Conservation (phyloP, 116 monocot genomes). For the Papilionanthe hybrid region DNA sequence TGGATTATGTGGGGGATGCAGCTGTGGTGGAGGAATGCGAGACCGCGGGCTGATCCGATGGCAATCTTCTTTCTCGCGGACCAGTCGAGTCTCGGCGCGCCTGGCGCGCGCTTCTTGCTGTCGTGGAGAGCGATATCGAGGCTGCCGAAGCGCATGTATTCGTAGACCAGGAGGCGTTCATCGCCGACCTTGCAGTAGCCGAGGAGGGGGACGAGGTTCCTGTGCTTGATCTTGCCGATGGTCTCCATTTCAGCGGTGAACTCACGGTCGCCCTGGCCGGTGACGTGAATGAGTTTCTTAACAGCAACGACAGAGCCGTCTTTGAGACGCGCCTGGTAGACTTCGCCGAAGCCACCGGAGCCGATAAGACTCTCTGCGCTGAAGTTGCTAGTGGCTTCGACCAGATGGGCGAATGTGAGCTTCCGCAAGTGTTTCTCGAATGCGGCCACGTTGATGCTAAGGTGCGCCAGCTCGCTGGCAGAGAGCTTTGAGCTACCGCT, state of each 20-base stretch:
- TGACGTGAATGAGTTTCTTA: conserved; percentile 75
- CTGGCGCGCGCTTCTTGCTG: conserved; percentile 11
- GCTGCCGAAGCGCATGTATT: conserved; percentile 93
- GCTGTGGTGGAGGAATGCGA: conserved; percentile 91
- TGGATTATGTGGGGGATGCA: conserved; percentile 98
- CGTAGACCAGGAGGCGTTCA: conserved; percentile 80
- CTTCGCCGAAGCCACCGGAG: conserved; percentile 89
- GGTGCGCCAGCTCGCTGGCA: conserved; percentile 47
- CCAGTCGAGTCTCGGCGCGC: conserved; percentile 42
- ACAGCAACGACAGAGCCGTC: conserved; percentile 65
- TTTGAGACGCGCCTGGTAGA: conserved; percentile 66
- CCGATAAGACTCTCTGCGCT: conserved; percentile 76
- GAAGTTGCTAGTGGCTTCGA: conserved; percentile 91
- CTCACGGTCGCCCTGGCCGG: conserved; percentile 77
- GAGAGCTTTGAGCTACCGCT: conserved; percentile 47
- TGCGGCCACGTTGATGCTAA: conserved; percentile 72
- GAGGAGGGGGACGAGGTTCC: conserved; percentile 80
- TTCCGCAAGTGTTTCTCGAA: conserved; percentile 77
- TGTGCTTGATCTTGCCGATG: conserved; percentile 87
- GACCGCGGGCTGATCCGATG: conserved; percentile 68
- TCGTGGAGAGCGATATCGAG: conserved; percentile 61
- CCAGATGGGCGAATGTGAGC: conserved; percentile 72
- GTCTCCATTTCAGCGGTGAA: conserved; percentile 98
- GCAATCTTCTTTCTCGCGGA: conserved; percentile 77
- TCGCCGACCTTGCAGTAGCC: conserved; percentile 97